Conservation (phyloP, 257 asterid genomes). For the Ilex aquifolium region DNA sequence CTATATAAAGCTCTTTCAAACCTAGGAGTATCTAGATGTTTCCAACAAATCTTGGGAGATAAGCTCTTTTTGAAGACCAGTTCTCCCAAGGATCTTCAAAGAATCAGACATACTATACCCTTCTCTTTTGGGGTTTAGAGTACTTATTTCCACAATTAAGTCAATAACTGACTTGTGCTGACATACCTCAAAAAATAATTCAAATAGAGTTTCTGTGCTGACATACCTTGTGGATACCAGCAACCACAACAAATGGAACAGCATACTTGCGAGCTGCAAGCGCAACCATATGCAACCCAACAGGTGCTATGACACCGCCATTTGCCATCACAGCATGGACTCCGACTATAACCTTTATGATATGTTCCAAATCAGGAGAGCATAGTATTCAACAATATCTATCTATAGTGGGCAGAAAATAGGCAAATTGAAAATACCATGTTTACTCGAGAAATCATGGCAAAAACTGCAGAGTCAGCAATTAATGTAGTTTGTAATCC, state of each 20-base stretch:
- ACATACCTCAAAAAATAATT: too few species aligned
- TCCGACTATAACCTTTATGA: constrained; percentile 82
- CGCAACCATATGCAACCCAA: constrained; percentile 95
- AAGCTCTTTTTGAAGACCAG: too few species aligned
- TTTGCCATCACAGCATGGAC: constrained; percentile 98
- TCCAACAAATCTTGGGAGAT: too few species aligned
- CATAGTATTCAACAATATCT: constrained; percentile 11
- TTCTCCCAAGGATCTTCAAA: too few species aligned
- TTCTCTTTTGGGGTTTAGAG: too few species aligned
- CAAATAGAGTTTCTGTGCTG: too few species aligned
- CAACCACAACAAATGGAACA: constrained; percentile 95
- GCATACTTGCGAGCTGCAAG: constrained; percentile 95
- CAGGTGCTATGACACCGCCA: constrained; percentile 97
- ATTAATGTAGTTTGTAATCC: constrained; percentile 91
- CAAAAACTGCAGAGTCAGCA: constrained; percentile 96
- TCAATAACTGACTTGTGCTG: too few species aligned
- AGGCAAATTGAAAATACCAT: constrained; percentile 44
- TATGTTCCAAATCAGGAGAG: constrained; percentile 1
- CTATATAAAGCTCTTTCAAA: too few species aligned
- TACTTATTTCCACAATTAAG: too few species aligned
- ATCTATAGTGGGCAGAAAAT: constrained; percentile 6
- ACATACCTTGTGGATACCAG: constrained; percentile 91
- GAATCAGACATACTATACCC: too few species aligned
- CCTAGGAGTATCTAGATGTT: too few species aligned
- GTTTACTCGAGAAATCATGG: constrained; percentile 97